Percentiles rank a stretch among this genome's conserved stretches.
phyloP scores from a whole-genome alignment of 2,329 filamentous ascomycete genomes.

The Tothia fuscella region DNA sequence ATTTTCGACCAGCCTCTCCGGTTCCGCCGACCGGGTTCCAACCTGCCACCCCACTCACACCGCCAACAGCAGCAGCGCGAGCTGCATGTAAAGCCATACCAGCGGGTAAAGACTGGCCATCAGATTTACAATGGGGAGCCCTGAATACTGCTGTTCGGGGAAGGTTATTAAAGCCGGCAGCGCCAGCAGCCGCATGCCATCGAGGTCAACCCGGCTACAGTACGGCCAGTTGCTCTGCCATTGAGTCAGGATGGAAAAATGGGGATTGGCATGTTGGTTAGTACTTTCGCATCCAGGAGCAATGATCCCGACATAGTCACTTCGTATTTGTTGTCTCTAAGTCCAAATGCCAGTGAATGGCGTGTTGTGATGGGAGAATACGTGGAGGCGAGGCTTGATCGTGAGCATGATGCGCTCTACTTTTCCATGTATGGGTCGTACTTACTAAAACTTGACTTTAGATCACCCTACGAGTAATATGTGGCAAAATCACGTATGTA shows the following conservation, averaged over 20 bases:
- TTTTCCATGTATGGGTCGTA: too few relatives aligned
- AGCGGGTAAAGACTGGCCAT: slow-evolving; percentile 1
- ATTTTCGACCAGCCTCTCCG: too few relatives aligned
- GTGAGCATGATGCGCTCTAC: too few relatives aligned
- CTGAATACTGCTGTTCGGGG: slow-evolving; percentile 5
- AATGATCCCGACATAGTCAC: neutral
- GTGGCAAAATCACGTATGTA: slow-evolving; percentile 10
- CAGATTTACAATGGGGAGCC: slow-evolving; percentile 2
- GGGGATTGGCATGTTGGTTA: neutral
- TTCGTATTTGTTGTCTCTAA: too few relatives aligned
- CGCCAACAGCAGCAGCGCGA: neutral
- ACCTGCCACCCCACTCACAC: too few relatives aligned
- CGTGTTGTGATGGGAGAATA: too few relatives aligned
- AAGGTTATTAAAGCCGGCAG: slow-evolving; percentile 5
- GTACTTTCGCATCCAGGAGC: neutral
- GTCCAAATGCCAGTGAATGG: too few relatives aligned
- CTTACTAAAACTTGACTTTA: neutral
- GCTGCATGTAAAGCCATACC: slow-evolving; percentile 5
- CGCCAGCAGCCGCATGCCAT: slow-evolving; percentile 8
- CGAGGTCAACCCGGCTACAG: neutral
- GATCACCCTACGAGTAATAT: slow-evolving; percentile 9
- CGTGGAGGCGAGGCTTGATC: too few relatives aligned
- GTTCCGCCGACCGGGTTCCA: too few relatives aligned
- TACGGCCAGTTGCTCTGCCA: neutral
- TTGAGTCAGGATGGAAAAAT: slow-evolving; percentile 2